Conservation (phyloP, 2,329 filamentous ascomycete genomes). For the Cryphonectria parasitica region DNA sequence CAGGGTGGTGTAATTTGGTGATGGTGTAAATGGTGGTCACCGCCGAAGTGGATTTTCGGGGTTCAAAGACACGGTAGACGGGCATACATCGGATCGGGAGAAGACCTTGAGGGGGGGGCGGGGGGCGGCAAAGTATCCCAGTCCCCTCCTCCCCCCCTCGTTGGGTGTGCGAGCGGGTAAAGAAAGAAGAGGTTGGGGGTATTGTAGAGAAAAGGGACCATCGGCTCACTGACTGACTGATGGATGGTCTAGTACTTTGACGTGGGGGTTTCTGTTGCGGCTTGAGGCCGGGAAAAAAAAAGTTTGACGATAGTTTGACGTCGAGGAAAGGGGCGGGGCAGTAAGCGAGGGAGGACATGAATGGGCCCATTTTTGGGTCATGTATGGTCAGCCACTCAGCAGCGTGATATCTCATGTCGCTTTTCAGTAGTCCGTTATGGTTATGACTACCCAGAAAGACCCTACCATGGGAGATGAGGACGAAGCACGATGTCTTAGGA, state of each 20-base stretch:
- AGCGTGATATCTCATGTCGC: no score
- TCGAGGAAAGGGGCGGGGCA: not conserved
- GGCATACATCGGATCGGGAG: constrained; percentile 5
- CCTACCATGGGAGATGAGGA: no score
- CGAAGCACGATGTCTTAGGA: no score
- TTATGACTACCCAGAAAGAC: not conserved
- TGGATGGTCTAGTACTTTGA: not conserved
- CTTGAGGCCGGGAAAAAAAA: not conserved
- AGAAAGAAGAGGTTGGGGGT: no score
- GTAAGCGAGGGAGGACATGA: not conserved
- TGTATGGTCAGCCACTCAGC: not conserved
- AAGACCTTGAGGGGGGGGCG: not conserved
- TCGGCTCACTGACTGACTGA: not conserved
- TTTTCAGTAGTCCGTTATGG: no score
- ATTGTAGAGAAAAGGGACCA: no score
- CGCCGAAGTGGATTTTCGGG: constrained; percentile 11
- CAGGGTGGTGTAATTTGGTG: no score
- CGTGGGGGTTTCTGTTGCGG: not conserved
- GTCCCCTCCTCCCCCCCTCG: no score
- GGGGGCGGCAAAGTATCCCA: not conserved
- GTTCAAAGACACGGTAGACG: constrained; percentile 13
- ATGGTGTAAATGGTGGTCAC: constrained; percentile 3
- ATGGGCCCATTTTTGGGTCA: not conserved
- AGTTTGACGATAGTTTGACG: not conserved
- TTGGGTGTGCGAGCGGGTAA: not conserved